These are phyloP conservation scores for Gossypium aridum DNA, from an alignment of 441 rosid genomes.

Conservation along the genomic window DNA sequence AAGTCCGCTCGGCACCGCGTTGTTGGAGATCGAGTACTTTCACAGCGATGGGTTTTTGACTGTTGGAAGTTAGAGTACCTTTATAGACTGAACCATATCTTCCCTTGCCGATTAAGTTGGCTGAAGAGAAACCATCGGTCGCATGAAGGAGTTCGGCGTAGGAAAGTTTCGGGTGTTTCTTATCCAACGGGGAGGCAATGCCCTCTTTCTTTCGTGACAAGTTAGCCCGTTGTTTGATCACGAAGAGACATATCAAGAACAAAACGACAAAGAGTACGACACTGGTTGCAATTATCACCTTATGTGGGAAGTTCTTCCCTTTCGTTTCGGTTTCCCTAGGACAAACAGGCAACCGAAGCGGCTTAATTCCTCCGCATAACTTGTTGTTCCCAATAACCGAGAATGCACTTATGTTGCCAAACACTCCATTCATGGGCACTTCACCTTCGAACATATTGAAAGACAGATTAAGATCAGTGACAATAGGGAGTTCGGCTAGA, in stretches of 20 bases:
- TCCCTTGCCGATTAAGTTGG: constrained; percentile 4
- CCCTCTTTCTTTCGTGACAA: background rate
- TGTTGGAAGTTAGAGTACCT: background rate
- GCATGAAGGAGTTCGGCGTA: background rate
- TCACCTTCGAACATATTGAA: background rate
- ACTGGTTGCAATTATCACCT: background rate
- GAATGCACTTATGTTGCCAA: background rate
- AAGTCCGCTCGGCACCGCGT: background rate
- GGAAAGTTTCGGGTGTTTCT: background rate
- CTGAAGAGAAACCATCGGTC: background rate
- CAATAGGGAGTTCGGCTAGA: background rate
- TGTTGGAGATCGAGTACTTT: constrained; percentile 11
- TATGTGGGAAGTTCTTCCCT: background rate
- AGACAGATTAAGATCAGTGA: background rate
- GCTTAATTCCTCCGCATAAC: constrained; percentile 2
- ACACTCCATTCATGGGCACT: background rate
- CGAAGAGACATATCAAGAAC: background rate
- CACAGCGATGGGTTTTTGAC: background rate
- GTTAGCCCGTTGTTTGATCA: background rate
- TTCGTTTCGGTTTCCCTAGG: background rate
- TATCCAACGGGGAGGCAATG: background rate
- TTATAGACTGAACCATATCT: background rate
- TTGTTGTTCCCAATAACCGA: background rate
- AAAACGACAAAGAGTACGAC: background rate
- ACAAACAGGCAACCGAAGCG: background rate